Evolutionary conservation across 768 basidiomycete species (phyloP).

Genomic region (Russula emetica): DNA sequence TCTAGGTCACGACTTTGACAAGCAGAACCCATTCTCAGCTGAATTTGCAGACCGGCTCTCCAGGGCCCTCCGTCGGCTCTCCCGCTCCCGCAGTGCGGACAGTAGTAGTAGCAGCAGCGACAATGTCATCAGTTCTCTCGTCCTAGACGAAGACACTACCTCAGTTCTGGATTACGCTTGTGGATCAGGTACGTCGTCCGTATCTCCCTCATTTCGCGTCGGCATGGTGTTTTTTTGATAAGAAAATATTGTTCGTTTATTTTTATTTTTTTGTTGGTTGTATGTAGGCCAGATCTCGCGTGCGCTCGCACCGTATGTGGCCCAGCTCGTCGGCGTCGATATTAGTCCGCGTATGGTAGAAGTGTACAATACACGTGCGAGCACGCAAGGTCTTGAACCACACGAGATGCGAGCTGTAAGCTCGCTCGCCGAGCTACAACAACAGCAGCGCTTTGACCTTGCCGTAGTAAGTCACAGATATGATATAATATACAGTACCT

Average conservation of each 20-base stretch:
- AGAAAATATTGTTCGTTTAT: neutral
- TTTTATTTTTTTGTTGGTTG: neutral
- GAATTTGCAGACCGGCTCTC: slow-evolving; percentile 6
- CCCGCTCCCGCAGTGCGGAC: neutral
- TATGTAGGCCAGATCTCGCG: slow-evolving; percentile 57
- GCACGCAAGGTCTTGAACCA: slow-evolving; percentile 55
- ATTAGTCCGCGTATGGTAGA: slow-evolving; percentile 71
- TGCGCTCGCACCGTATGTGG: slow-evolving; percentile 55
- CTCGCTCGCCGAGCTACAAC: slow-evolving; percentile 49
- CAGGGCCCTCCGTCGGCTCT: neutral
- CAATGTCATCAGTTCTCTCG: neutral
- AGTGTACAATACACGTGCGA: slow-evolving; percentile 53
- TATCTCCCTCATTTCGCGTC: neutral
- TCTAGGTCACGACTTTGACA: slow-evolving; percentile 10
- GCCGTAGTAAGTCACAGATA: slow-evolving; percentile 46
- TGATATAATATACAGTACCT: no score
- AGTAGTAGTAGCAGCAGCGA: neutral
- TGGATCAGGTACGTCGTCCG: slow-evolving; percentile 20
- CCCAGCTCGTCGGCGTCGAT: slow-evolving; percentile 67
- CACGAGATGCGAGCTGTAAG: slow-evolving; percentile 68
- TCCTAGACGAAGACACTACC: slow-evolving; percentile 10
- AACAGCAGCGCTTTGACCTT: slow-evolving; percentile 59
- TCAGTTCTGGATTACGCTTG: slow-evolving; percentile 21
- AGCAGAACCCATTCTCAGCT: slow-evolving; percentile 3
- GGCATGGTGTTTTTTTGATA: neutral